Evolutionary conservation across 2,329 filamentous ascomycete species (phyloP), one percentile per base, ranked within the genome.

Genomic region (Bipolaris victoriae): DNA sequence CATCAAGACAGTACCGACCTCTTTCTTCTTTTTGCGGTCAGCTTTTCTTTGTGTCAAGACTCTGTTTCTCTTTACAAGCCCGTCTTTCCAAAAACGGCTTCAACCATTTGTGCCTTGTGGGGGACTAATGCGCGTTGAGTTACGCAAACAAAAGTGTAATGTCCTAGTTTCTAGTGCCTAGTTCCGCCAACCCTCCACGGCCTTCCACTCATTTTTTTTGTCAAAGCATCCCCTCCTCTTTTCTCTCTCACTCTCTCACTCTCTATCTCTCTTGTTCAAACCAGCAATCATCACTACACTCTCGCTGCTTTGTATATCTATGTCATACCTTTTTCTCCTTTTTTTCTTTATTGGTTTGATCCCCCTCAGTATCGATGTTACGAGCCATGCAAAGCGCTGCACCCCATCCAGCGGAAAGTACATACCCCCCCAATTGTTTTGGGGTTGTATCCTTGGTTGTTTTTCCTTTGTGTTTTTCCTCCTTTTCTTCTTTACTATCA

Each of bases 131-230:
- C 61, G 59, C 64, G 63, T 66, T 65, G 64, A 68, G 55, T 62
- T 69, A 68, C 64, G 57, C 59, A 61, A 29, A 26, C 24, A 29
- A 29, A 29, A 60, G 65, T 57, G 66, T 71, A 71, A 71, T 71
- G 69, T 70, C 66, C 65, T 69, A 71, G 67, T 71, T 61, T 61
- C 59, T 71, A 69, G 60, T 68, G 51, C 62, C 63, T 69, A 67
- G 65, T 69, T 61, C 60, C 59, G 63, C 59, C 51, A 53, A 45
- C 57, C 63, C 65, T 68, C 64, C 60, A 67, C 59, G 62, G 31
- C 50, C 31, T 41, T 13, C 60, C 59, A 54, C 59, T 64, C 61
- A 46, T 57, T 24, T 24, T 24, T 64, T 24, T 64, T 20, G 39
- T 16, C 9, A 50, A 41, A 40, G 45, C 16, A 29, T 26, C 18